phyloP scores from a whole-genome alignment of 1,284 basidiomycete species.

The Schizophyllum commune region DNA sequence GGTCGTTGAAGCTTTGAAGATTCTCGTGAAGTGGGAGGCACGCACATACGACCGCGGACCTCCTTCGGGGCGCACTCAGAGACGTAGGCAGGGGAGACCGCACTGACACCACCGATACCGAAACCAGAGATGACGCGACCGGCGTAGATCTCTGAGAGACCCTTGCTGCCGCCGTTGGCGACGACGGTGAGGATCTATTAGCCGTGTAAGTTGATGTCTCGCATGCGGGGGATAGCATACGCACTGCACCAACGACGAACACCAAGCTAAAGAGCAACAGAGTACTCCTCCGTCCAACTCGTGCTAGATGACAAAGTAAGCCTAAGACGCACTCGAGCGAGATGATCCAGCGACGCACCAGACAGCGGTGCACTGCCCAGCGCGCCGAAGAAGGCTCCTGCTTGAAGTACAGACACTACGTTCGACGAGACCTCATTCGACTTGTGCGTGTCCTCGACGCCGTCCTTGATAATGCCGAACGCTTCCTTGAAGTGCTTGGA shows the following conservation, averaged over 20 bases:
- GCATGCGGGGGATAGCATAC: too few species aligned
- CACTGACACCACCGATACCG: constrained; percentile 60
- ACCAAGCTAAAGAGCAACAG: constrained; percentile 17
- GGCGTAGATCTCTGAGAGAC: constrained; percentile 59
- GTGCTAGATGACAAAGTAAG: constrained; percentile 12
- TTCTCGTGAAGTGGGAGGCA: too few species aligned
- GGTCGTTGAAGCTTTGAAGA: too few species aligned
- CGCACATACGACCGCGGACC: constrained; percentile 53
- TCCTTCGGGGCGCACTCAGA: constrained; percentile 76
- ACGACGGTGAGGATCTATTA: constrained; percentile 45
- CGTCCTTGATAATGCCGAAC: constrained; percentile 44
- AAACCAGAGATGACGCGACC: constrained; percentile 68
- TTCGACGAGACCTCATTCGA: constrained; percentile 41
- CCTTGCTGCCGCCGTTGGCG: constrained; percentile 40
- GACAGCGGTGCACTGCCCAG: constrained; percentile 57
- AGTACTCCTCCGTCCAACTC: constrained; percentile 19
- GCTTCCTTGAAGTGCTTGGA: constrained; percentile 51
- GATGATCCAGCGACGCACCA: constrained; percentile 25
- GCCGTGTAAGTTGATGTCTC: too few species aligned
- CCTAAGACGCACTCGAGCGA: background rate
- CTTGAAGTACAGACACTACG: constrained; percentile 62
- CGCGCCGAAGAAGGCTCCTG: constrained; percentile 68
- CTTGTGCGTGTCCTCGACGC: constrained; percentile 23
- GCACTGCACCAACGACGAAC: constrained; percentile 22
- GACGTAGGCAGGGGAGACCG: constrained; percentile 68